A percentile compares a stretch with the other conserved stretches of the same genome.
These are phyloP conservation scores for Pholiota molesta DNA, from an alignment of 768 basidiomycete genomes.

Conservation along the genomic window DNA sequence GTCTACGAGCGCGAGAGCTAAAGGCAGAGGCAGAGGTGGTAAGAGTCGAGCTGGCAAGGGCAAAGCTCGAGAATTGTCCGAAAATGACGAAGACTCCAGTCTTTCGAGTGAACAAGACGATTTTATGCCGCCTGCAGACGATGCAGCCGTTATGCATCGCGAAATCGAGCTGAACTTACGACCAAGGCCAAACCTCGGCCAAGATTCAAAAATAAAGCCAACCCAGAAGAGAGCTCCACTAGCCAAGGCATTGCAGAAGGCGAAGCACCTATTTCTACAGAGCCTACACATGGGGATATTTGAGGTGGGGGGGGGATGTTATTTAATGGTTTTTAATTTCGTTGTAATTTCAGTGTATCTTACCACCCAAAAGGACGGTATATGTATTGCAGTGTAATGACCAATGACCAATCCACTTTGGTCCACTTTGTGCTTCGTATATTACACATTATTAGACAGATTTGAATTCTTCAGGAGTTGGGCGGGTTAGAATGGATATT, in stretches of 20 bases:
- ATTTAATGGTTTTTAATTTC: too few species aligned
- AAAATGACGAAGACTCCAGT: slow-evolving; percentile 7
- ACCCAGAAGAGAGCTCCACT: background rate
- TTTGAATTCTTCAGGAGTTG: background rate
- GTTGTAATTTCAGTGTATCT: too few species aligned
- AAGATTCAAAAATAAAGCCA: slow-evolving; percentile 11
- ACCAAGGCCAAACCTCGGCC: slow-evolving; percentile 37
- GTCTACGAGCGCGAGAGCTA: background rate
- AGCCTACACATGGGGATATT: background rate
- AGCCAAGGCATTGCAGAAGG: background rate
- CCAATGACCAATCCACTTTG: background rate
- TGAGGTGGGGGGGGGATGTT: background rate
- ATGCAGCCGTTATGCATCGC: slow-evolving; percentile 17
- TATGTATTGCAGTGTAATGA: background rate
- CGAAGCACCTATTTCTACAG: background rate
- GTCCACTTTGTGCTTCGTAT: background rate
- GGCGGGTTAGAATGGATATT: background rate
- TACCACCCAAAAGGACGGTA: background rate
- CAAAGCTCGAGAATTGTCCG: background rate
- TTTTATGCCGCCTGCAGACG: slow-evolving; percentile 6
- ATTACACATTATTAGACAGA: slow-evolving; percentile 2
- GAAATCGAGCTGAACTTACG: slow-evolving; percentile 30
- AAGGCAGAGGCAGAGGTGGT: slow-evolving; percentile 6
- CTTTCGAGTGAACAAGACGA: slow-evolving; percentile 5
- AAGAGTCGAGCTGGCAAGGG: slow-evolving; percentile 5